A percentile compares a stretch with the other conserved stretches of the same genome.
These are phyloP conservation scores for Orbilia blumenaviensis DNA, from an alignment of 2,329 filamentous ascomycete species.

Conservation along the genomic window DNA sequence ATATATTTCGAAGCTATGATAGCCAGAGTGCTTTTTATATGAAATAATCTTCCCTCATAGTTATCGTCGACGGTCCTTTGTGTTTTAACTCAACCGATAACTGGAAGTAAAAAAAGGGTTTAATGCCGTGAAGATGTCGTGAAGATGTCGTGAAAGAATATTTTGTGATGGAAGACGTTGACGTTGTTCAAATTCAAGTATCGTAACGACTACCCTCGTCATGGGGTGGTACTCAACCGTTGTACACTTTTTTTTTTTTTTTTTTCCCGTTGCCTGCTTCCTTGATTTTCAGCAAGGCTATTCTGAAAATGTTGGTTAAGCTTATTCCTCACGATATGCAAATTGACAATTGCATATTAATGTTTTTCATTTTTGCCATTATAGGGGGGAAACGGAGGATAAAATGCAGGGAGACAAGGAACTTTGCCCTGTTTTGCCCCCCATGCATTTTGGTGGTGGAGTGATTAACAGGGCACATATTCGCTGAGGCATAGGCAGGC, in stretches of 20 bases:
- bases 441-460: constrained; percentile 21
- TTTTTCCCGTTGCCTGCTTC: background rate
- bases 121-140: background rate
- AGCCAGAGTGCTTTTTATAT: background rate
- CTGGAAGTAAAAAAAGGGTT: background rate
- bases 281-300: background rate
- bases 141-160: background rate
- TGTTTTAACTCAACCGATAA: background rate
- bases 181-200: background rate
- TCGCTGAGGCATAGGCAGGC: constrained; percentile 31
- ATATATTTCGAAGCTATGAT: background rate
- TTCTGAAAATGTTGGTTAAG: background rate
- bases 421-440: constrained; percentile 24
- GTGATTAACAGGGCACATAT: constrained; percentile 1
- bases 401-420: constrained; percentile 8
- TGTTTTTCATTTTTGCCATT: constrained; percentile 10
- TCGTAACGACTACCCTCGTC: constrained; percentile 38
- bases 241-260: background rate
- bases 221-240: background rate
- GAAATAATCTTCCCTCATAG: constrained; percentile 14
- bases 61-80: background rate
- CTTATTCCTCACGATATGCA: background rate
- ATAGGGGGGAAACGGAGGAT: background rate
- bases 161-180: constrained; percentile 6
- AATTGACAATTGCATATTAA: background rate